Evolutionary conservation across 441 rosid genomes (phyloP), one percentile per base, ranked within the genome.

Genomic region (Metrosideros polymorpha): DNA sequence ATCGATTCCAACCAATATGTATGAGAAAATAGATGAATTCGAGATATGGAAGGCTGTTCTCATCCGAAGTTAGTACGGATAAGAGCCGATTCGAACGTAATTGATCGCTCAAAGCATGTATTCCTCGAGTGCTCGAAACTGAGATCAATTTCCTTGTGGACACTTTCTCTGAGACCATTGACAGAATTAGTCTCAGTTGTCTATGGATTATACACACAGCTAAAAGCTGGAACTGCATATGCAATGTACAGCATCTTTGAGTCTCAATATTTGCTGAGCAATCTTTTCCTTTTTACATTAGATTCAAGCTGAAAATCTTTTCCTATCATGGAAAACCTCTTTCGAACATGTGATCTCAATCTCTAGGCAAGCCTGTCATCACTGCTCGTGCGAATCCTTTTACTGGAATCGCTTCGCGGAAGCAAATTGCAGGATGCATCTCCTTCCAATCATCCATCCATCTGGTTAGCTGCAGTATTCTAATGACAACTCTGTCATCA

Each of bases 11-110:
- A 63, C 43, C 32, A 32, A 32, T 66, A 3, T 19, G 27, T 4
- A 9, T 0, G 1, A 32, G 7, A 32, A 19, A 32, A 63, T 2
- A 0, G 4, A 9, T 63, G 43, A 2, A 1, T 63, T 18, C 32
- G 71, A 18, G 7, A 32, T 9, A 9, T 19, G n/a, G n/a, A 35
- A 63, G 12, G 6, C 5, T 5, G 14, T 19, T 19, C 2, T 9
- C 43, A 18, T 63, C 25, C 43, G 8, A 32, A 32, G 13, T 63
- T 1, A 25, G 13, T 35, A 25, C 3, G 5, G 0, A 63, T 18
- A 32, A 32, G 14, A 18, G 25, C 25, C 2, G 7, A 32, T 18
- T 63, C 3, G 6, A 32, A 18, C 1, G 1, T 7, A 30, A 19
- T 32, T 32, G 6, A 17, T 63, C 0, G 13, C 0, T 30, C 25